phyloP scores from a whole-genome alignment of 2,329 filamentous ascomycete genomes.

The Botrytis byssoidea region DNA sequence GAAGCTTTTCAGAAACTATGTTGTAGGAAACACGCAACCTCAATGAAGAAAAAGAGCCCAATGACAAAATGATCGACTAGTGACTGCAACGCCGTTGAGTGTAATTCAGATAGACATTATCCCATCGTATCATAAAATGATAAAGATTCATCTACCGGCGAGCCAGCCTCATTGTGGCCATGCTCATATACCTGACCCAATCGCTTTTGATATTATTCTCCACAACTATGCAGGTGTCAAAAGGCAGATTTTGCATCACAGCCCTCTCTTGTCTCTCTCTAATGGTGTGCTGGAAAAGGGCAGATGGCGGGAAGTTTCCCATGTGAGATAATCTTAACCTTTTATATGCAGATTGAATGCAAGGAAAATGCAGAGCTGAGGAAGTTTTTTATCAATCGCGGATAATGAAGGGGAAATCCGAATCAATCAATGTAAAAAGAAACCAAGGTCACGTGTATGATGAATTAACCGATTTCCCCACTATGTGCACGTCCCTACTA shows the following conservation, averaged over 20 bases:
- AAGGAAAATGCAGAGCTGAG: neutral
- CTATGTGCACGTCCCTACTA: no score
- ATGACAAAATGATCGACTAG: neutral
- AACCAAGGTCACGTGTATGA: neutral
- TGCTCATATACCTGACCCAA: slow-evolving; percentile 9
- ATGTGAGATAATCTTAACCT: slow-evolving; percentile 10
- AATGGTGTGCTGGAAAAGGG: neutral
- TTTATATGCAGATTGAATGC: slow-evolving; percentile 15
- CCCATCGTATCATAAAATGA: slow-evolving; percentile 17
- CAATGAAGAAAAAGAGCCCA: neutral
- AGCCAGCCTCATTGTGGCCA: slow-evolving; percentile 17
- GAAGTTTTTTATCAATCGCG: slow-evolving; percentile 10
- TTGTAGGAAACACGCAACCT: neutral
- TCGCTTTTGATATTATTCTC: neutral
- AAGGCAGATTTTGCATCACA: slow-evolving; percentile 7
- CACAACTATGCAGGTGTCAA: slow-evolving; percentile 15
- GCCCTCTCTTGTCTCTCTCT: neutral
- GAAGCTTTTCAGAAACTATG: slow-evolving; percentile 7
- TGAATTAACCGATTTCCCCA: no score
- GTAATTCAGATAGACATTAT: neutral
- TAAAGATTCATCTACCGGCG: slow-evolving; percentile 9
- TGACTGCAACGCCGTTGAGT: slow-evolving; percentile 12
- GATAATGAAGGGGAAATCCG: slow-evolving; percentile 17
- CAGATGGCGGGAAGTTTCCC: neutral
- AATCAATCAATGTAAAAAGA: neutral